These are phyloP conservation scores for Carallia pectinifolia DNA, from an alignment of 345 rosid genomes.

Conservation along the genomic window DNA sequence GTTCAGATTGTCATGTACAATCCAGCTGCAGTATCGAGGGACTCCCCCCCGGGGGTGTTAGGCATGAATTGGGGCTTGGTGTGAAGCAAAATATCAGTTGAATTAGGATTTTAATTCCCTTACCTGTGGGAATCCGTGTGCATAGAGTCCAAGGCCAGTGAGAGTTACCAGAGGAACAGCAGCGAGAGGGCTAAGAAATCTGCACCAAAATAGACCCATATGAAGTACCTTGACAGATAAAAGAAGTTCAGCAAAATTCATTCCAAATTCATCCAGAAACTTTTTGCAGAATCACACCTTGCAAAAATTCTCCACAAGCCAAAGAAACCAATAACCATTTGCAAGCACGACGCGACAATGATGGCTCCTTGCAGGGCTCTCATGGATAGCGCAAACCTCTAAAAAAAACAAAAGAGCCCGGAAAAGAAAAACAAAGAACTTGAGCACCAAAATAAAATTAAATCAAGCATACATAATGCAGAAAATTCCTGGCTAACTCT, in stretches of 20 bases:
- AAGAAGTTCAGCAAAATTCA: background rate
- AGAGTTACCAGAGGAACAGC: constrained; percentile 81
- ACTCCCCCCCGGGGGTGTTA: background rate
- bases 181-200: constrained; percentile 79
- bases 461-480: background rate
- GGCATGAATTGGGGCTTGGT: background rate
- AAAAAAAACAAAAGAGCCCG: constrained; percentile 7
- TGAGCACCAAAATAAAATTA: background rate
- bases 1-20: background rate
- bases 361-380: constrained; percentile 80
- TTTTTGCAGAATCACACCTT: constrained; percentile 35
- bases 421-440: background rate
- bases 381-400: constrained; percentile 69
- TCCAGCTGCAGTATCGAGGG: background rate
- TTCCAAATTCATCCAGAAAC: background rate
- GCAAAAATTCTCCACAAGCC: constrained; percentile 79
- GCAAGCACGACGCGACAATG: constrained; percentile 58
- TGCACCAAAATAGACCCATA: constrained; percentile 30
- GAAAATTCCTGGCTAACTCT: background rate
- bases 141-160: constrained; percentile 75
- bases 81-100: background rate
- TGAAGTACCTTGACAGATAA: background rate
- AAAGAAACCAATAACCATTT: constrained; percentile 65
- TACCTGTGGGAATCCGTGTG: constrained; percentile 75
- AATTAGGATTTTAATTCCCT: constrained; percentile 13